Percentiles rank a stretch among this genome's conserved stretches.
phyloP scores from a whole-genome alignment of 257 asterid genomes.

The Leonotis leonurus region DNA sequence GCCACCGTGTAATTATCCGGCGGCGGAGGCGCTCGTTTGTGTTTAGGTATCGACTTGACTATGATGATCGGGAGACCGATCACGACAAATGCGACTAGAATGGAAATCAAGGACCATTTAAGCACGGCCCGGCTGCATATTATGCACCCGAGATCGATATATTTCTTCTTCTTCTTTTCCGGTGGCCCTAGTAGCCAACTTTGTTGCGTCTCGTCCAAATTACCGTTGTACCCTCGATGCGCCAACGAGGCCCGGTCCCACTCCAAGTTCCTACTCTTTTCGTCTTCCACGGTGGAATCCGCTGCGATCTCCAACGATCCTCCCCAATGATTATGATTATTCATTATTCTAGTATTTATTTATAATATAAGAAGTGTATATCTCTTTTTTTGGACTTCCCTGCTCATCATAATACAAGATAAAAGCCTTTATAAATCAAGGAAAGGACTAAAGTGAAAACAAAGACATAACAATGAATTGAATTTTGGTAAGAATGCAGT shows the following conservation, averaged over 20 bases:
- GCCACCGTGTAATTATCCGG: slow-evolving; percentile 69
- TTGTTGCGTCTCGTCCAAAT: slow-evolving; percentile 76
- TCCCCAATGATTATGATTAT: slow-evolving; percentile 85
- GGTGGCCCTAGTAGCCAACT: slow-evolving; percentile 77
- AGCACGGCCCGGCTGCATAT: slow-evolving; percentile 48
- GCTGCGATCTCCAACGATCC: slow-evolving; percentile 67
- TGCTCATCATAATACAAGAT: background rate
- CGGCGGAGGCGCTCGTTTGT: slow-evolving; percentile 33
- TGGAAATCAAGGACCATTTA: slow-evolving; percentile 35
- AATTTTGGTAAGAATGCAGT: background rate
- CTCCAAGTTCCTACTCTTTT: slow-evolving; percentile 39
- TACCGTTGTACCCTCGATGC: slow-evolving; percentile 24
- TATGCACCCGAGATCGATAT: slow-evolving; percentile 73
- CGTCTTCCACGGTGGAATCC: slow-evolving; percentile 55
- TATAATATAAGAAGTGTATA: too few relatives aligned
- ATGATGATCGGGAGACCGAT: slow-evolving; percentile 59
- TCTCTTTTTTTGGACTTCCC: background rate
- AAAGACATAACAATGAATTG: too few relatives aligned
- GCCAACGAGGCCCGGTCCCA: slow-evolving; percentile 63
- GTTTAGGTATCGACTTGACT: slow-evolving; percentile 39
- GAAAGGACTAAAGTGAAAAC: too few relatives aligned
- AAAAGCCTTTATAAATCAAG: too few relatives aligned
- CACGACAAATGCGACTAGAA: slow-evolving; percentile 39
- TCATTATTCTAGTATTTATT: too few relatives aligned
- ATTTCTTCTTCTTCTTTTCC: slow-evolving; percentile 60